Evolutionary conservation across 2,329 filamentous ascomycete species (phyloP), one percentile per base, ranked within the genome.

Genomic region (Fusarium kyushuense): DNA sequence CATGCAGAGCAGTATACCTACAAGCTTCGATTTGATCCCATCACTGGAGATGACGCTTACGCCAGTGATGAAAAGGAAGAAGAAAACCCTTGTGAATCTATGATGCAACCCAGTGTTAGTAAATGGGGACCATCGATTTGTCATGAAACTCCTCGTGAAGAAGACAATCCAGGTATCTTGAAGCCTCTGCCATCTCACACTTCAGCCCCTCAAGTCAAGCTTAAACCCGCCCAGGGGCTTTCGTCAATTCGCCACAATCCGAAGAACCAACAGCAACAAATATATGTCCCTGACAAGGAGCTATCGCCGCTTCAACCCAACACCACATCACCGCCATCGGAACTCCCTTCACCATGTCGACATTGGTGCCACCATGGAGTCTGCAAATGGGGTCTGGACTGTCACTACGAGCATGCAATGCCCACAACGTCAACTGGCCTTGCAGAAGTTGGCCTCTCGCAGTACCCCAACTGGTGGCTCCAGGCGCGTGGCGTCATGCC

Each of bases 311-410:
- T 36, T 5, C 48, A 47, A 11, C 42, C 40, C n/a, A 58, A 52
- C 38, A 63, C 40, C 12, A 58, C 52, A 41, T 43, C 12, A 7
- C 27, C 19, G 29, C 51, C 27, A 35, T 21, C 49, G 7, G 17
- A 45, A 42, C 16, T 46, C 4, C 45, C 35, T 9, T 27, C 19
- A 21, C 47, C 58, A 19, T 74, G 84, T 73, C 79, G 80, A 14
- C 77, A 83, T 72, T 87, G 83, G 83, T 85, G 83, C 72, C 77
- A 78, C 52, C 75, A 80, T 40, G 84, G 84, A 9, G 78, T 74
- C 14, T 87, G 85, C 74, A 80, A 77, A 68, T 85, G 78, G 75
- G 82, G 79, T 5, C 49, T 58, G 9, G 65, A 73, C 11, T 87
- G 85, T 73, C 77, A 77, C 6, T 83, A 79, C 72, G 66, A 71